These are phyloP conservation scores for Geotrichum australiense DNA, from an alignment of 1,139 yeast genomes.

Conservation along the genomic window DNA sequence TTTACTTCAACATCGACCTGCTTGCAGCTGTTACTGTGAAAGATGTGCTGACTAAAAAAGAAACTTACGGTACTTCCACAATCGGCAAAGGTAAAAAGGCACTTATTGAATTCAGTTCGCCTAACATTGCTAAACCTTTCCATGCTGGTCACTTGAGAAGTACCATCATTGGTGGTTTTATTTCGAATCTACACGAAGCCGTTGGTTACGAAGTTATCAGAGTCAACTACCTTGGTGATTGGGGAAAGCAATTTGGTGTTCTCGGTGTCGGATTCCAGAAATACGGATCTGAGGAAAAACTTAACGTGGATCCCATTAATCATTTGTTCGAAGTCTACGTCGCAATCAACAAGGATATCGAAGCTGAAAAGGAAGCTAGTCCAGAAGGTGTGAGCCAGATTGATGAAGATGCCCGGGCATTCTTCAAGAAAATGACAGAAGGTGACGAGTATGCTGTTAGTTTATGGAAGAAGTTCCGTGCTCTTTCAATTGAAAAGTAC, in stretches of 20 bases:
- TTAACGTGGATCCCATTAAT: constrained; percentile 77
- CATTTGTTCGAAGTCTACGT: constrained; percentile 95
- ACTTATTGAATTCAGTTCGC: constrained; percentile 88
- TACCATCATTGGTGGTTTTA: constrained; percentile 96
- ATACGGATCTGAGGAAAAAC: constrained; percentile 73
- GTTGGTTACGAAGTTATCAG: constrained; percentile 86
- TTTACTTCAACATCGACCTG: constrained; percentile 63
- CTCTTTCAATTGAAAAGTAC: constrained; percentile 77
- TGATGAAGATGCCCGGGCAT: constrained; percentile 79
- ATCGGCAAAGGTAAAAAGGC: constrained; percentile 68
- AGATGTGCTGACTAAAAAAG: constrained; percentile 56
- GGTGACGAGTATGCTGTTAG: constrained; percentile 77
- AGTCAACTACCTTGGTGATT: constrained; percentile 94
- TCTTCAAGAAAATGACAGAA: constrained; percentile 87
- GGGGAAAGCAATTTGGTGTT: constrained; percentile 99
- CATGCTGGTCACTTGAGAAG: constrained; percentile 99
- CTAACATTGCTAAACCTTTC: constrained; percentile 98
- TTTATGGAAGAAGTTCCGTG: constrained; percentile 87
- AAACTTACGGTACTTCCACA: constrained; percentile 66
- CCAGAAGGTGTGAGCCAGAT: constrained; percentile 39
- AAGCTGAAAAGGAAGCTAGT: constrained; percentile 61
- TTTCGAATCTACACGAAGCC: constrained; percentile 81
- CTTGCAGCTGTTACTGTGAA: constrained; percentile 64
- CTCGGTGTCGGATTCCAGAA: constrained; percentile 86
- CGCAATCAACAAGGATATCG: constrained; percentile 71